These are phyloP conservation scores for Onygenales sp. DNA, from an alignment of 2,329 filamentous ascomycete genomes.

Conservation along the genomic window DNA sequence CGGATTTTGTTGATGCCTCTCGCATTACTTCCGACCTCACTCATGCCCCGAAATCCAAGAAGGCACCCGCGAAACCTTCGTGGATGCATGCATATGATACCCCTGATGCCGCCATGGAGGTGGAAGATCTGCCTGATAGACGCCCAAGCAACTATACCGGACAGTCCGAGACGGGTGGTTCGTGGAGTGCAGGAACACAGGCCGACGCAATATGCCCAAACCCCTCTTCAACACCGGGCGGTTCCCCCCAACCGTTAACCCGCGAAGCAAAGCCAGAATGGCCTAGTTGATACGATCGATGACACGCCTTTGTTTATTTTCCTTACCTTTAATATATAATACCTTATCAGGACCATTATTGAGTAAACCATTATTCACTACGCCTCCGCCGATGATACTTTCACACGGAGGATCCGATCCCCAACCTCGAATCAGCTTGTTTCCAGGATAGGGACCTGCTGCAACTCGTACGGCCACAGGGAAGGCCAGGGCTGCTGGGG, in stretches of 20 bases:
- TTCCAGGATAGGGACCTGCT: too few relatives aligned
- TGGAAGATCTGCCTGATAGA: background rate
- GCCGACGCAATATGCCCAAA: background rate
- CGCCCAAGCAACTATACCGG: background rate
- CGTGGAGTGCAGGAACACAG: background rate
- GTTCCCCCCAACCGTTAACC: background rate
- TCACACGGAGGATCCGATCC: too few relatives aligned
- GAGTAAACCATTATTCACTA: background rate
- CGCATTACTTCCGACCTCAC: constrained; percentile 35
- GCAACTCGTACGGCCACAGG: too few relatives aligned
- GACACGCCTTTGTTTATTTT: background rate
- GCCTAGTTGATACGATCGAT: background rate
- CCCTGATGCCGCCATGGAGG: background rate
- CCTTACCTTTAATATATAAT: background rate
- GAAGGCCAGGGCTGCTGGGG: too few relatives aligned
- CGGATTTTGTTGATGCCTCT: constrained; percentile 37
- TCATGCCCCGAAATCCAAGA: constrained; percentile 18
- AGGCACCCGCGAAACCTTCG: constrained; percentile 7
- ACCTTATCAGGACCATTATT: background rate
- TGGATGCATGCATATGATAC: constrained; percentile 4
- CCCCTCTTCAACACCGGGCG: background rate
- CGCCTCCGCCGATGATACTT: background rate
- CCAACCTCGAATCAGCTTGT: too few relatives aligned
- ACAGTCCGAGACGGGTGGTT: background rate
- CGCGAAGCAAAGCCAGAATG: background rate